Evolutionary conservation across 192 early-diverging fungal species (phyloP).

Genomic region (Entomortierella parvispora): DNA sequence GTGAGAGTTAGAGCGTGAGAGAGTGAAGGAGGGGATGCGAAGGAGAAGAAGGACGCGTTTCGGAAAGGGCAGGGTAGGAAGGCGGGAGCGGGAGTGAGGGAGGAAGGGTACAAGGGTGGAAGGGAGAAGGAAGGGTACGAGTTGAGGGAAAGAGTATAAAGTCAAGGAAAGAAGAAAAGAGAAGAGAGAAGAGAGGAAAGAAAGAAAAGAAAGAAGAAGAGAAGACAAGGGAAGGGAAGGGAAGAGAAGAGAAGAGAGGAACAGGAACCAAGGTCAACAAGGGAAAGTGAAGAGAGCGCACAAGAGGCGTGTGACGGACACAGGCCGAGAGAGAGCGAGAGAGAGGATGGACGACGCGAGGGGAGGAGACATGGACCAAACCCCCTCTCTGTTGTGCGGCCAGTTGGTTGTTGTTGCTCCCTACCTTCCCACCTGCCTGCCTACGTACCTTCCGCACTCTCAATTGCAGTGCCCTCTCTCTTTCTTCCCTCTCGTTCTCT

Average conservation of each 20-base stretch:
- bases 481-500: too few species aligned
- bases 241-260: not conserved
- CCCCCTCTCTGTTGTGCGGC: too few species aligned
- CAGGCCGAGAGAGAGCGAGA: not conserved
- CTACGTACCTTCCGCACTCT: too few species aligned
- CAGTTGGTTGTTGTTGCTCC: too few species aligned
- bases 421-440: too few species aligned
- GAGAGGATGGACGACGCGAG: too few species aligned
- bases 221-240: not conserved
- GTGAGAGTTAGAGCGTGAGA: conserved; percentile 3
- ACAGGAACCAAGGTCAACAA: not conserved
- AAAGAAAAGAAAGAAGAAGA: not conserved
- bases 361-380: too few species aligned
- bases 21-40: not conserved
- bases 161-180: not conserved
- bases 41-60: not conserved
- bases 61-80: not conserved
- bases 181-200: not conserved
- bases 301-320: not conserved
- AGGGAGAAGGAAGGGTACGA: too few species aligned
- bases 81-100: too few species aligned
- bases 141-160: not conserved
- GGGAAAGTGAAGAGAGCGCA: too few species aligned
- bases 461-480: too few species aligned
- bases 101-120: not conserved